Conservation (phyloP, 2,329 filamentous ascomycete species). For the Colletotrichum karsti region DNA sequence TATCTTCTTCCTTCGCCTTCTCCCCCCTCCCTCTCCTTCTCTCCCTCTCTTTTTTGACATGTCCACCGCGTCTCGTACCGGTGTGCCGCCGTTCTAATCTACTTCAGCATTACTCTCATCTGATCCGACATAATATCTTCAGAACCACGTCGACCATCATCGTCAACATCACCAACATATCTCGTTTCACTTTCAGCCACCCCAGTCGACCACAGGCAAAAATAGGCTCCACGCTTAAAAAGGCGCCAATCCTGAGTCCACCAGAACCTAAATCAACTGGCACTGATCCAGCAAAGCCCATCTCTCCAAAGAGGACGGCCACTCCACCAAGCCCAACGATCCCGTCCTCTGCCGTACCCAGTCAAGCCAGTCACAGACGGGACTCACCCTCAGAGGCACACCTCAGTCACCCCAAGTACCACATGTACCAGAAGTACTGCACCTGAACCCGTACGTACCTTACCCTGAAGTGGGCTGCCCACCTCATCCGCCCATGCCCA, state of each 20-base stretch:
- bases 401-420: not conserved
- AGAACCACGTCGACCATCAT: not conserved
- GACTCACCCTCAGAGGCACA: too few species aligned
- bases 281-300: conserved; percentile 28
- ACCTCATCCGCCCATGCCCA: too few species aligned
- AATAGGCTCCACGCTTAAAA: conserved; percentile 31
- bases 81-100: not conserved
- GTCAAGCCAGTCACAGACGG: too few species aligned
- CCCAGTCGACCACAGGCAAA: conserved; percentile 29
- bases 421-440: not conserved
- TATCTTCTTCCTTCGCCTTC: not conserved
- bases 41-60: not conserved
- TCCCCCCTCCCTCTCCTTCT: not conserved
- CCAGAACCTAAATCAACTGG: conserved; percentile 31
- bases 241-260: conserved; percentile 30
- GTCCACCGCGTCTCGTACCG: too few species aligned
- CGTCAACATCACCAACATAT: not conserved
- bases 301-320: conserved; percentile 27
- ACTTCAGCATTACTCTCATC: not conserved
- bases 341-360: conserved; percentile 23
- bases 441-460: not conserved
- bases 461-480: too few species aligned
- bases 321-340: conserved; percentile 29
- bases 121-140: not conserved
- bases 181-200: conserved; percentile 30